Conservation (phyloP, 768 basidiomycete species). For the Tricholoma saponaceum region DNA sequence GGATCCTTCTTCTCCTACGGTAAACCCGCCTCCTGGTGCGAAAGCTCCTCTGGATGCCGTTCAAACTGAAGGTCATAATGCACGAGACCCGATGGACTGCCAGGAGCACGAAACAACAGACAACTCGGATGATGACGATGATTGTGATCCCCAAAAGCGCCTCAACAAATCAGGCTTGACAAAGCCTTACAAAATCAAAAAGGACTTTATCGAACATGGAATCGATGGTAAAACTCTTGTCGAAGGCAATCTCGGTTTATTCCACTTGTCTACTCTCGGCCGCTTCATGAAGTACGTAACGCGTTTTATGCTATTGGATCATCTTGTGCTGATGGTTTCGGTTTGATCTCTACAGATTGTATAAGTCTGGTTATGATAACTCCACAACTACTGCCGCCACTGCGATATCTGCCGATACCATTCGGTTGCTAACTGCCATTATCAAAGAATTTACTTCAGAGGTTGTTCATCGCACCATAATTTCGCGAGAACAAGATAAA, state of each 20-base stretch:
- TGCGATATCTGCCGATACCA: constrained; percentile 44
- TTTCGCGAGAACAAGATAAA: constrained; percentile 55
- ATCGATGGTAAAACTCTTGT: constrained; percentile 42
- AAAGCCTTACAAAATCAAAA: constrained; percentile 40
- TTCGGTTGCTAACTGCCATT: constrained; percentile 42
- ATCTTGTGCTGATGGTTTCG: not conserved
- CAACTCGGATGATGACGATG: not conserved
- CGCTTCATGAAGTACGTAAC: constrained; percentile 35
- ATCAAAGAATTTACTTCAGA: constrained; percentile 49
- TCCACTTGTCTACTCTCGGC: constrained; percentile 38
- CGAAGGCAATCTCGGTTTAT: constrained; percentile 42
- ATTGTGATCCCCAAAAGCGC: constrained; percentile 4
- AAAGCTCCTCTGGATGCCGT: not conserved
- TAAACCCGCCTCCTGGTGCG: not conserved
- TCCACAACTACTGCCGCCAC: constrained; percentile 13
- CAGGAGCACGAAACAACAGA: not conserved
- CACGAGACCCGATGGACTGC: not conserved
- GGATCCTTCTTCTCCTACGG: not conserved
- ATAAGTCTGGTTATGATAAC: constrained; percentile 18
- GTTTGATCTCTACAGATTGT: constrained; percentile 12
- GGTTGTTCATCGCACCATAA: constrained; percentile 46
- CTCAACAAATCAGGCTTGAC: constrained; percentile 34
- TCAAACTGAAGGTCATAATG: not conserved
- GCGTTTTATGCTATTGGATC: not conserved
- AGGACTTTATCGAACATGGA: constrained; percentile 36